Evolutionary conservation across 1,139 yeast genomes (phyloP), one percentile per base, ranked within the genome.

Genomic region (Trichomonascaceae sp.): DNA sequence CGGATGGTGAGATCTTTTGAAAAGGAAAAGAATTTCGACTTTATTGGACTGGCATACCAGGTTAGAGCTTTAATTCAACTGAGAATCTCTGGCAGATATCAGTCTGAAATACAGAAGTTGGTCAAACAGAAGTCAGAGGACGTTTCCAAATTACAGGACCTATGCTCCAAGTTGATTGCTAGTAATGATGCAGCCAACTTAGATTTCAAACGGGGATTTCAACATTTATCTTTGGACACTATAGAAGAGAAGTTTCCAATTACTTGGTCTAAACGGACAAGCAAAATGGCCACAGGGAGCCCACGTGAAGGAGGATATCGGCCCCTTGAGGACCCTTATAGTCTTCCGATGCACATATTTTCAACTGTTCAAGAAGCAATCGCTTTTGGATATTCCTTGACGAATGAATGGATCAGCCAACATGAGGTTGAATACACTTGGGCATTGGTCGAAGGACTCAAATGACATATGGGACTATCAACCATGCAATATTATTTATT

Each of bases 281-380:
- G 20, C 15, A 36, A 55, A 6, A 58, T 60, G 1, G 55, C 53
- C 43, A 63, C 64, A 3, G 54, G 55, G 2, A 49, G 60, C 50
- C 56, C 56, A 43, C 63, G 62, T 20, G 65, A 61, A 36, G 66
- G 67, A 2, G 66, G 66, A 18, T 63, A 64, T 41, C 59, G 73
- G 38, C 76, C 76, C 1, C 50, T 64, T 38, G 64, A 63, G 32
- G 75, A 73, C 55, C 61, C 63, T 15, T 75, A 62, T 53, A 64
- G 60, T 41, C 57, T 74, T 47, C 77, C 77, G 1, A 59, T 74
- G 47, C 75, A 71, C 47, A 63, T 62, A 30, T 71, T 63, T 55
- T 66, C 75, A n/a, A 57, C 72, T 3, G 55, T 72, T 6, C 73
- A 71, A 47, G 78, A 74, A 50, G 76, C 71, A 0, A 71, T 75